Base-by-base conservation (phyloP, 2,329 filamentous ascomycete genomes). In the Pseudovirgaria hyperparasitica region DNA sequence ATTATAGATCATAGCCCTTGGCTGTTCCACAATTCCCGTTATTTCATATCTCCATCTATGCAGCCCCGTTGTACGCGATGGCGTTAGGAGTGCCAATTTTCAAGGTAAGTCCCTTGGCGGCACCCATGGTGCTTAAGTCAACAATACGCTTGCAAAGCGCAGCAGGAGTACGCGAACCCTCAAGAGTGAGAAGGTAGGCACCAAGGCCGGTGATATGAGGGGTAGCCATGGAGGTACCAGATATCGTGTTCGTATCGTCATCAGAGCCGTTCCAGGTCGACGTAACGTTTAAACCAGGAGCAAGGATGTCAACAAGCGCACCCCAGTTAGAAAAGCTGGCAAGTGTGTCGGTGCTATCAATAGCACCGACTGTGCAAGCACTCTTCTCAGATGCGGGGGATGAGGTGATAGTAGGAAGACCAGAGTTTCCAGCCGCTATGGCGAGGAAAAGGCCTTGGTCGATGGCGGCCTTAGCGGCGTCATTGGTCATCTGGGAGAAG, bases 181-280 rank as follows among this genome's bases (percentile, higher is more conserved):
- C 52, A 20, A 62, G 58, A n/a, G n/a, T n/a, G n/a, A 78, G 71
- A 22, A 79, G 56, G 51, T 78, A 79, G 20, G 73, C 73, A 11
- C 69, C 69, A 8, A 79, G 59, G 27, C 75, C 75, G 20, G 70
- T 64, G 23, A 79, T 60, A 44, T 79, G 73, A 6, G 74, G 75
- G 12, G 65, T 65, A 18, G 74, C 72, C 70, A 73, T 73, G 26
- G 60, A 67, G 8, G 71, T 75, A 15, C 70, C 71, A 9, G 58
- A 63, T 37, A 70, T 60, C 22, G 45, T 57, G 28, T 51, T 53
- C 53, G 63, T 24, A 7, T 9, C 19, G 10, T 19, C 27, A 25
- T 48, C 48, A 21, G 45, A 42, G 14, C 55, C 20, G 13, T 23
- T 24, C 25, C 24, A 68, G 16, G 66, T 54, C 37, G 56, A 63